phyloP scores from a whole-genome alignment of 2,329 filamentous ascomycete genomes.

The Aspergillus sp. region DNA sequence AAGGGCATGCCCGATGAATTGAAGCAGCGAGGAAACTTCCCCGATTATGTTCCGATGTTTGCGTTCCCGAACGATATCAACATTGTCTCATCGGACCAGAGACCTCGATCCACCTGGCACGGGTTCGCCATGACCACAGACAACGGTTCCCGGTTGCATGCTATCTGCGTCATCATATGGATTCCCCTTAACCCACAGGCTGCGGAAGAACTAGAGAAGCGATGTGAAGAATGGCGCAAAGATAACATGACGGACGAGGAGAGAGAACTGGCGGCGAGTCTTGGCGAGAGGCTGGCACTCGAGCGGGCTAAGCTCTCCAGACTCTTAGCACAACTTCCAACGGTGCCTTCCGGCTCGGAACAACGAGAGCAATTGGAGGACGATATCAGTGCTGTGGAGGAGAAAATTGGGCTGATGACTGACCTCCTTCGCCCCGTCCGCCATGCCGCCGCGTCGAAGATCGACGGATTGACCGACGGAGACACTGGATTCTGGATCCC shows the following conservation, averaged over 20 bases:
- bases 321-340: constrained; percentile 76
- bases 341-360: constrained; percentile 71
- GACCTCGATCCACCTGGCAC: constrained; percentile 95
- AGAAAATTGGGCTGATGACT: constrained; percentile 95
- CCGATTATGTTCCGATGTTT: constrained; percentile 98
- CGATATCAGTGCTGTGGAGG: constrained; percentile 90
- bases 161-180: constrained; percentile 89
- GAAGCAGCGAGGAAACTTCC: constrained; percentile 76
- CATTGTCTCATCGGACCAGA: constrained; percentile 90
- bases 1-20: constrained; percentile 76
- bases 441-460: constrained; percentile 93
- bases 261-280: constrained; percentile 82
- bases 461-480: constrained; percentile 90
- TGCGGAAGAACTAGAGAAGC: constrained; percentile 67
- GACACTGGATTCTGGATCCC: constrained; percentile 96
- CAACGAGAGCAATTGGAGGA: constrained; percentile 85
- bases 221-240: constrained; percentile 83
- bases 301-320: constrained; percentile 89
- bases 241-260: constrained; percentile 98
- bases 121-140: constrained; percentile 96
- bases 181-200: constrained; percentile 76
- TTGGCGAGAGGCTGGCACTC: constrained; percentile 79
- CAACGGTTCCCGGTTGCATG: constrained; percentile 87
- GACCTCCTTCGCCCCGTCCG: constrained; percentile 88
- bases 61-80: constrained; percentile 97